A percentile compares a stretch with the other conserved stretches of the same genome.
These are phyloP conservation scores for Neckera pumila DNA, from an alignment of 225 moss, liverwort and hornwort species.

Conservation along the genomic window DNA sequence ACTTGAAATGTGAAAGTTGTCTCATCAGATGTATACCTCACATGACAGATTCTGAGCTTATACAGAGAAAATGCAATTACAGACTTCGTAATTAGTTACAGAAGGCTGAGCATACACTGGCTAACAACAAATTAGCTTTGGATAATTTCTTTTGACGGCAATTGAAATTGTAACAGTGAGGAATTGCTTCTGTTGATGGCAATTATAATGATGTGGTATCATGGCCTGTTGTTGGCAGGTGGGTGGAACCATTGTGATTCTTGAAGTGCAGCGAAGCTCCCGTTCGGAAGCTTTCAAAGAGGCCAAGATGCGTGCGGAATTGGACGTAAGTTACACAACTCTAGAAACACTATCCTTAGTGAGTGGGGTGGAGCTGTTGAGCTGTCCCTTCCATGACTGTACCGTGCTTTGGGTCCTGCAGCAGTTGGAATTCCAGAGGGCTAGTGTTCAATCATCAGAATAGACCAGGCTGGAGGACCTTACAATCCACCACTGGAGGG, in stretches of 20 bases:
- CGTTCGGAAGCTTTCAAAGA: conserved; percentile 27
- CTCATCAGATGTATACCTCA: too few relatives aligned
- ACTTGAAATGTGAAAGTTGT: neutral
- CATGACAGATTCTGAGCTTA: neutral
- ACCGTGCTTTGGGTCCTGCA: neutral
- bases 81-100: neutral
- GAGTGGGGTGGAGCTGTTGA: neutral
- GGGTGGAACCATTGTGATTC: conserved; percentile 39
- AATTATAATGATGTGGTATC: neutral
- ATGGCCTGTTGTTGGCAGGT: conserved; percentile 1
- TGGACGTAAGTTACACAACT: conserved; percentile 19
- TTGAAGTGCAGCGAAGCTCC: conserved; percentile 35
- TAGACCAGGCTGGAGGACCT: neutral
- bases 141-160: neutral
- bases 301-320: conserved; percentile 12
- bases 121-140: neutral
- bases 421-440: neutral
- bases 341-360: too few relatives aligned
- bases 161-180: neutral
- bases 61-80: neutral
- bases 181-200: neutral
- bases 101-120: neutral
- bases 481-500: neutral
- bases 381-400: neutral
- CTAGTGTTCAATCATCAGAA: conserved; percentile 3